phyloP scores from a whole-genome alignment of 805 yeast genomes.

The Teunomyces cretensis region DNA sequence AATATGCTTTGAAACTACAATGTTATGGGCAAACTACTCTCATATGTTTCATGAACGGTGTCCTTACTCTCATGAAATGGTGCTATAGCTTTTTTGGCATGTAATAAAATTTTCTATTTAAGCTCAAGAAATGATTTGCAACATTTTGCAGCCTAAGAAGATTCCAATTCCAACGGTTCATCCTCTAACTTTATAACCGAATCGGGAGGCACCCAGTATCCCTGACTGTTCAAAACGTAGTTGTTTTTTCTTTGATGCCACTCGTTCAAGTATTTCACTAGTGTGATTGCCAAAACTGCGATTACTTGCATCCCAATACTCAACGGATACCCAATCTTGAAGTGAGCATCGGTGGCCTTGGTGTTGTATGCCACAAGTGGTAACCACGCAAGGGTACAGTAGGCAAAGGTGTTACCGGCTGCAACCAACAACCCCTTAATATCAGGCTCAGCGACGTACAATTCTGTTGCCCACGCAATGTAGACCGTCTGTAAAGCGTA shows the following conservation, averaged over 20 bases:
- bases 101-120: no score
- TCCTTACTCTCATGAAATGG: no score
- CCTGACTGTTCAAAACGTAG: background rate
- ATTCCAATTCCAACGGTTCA: background rate
- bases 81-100: no score
- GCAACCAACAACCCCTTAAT: slow-evolving; percentile 4
- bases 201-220: background rate
- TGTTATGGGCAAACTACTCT: no score
- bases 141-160: background rate
- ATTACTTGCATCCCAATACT: slow-evolving; percentile 3
- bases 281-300: slow-evolving; percentile 1
- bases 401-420: slow-evolving; percentile 2
- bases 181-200: background rate
- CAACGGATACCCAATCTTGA: slow-evolving; percentile 2
- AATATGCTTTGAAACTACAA: no score
- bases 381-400: slow-evolving; percentile 3
- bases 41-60: no score
- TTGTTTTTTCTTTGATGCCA: background rate
- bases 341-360: background rate
- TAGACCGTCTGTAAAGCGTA: slow-evolving; percentile 1
- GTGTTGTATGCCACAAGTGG: slow-evolving; percentile 3
- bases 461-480: slow-evolving; percentile 3
- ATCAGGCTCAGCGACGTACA: background rate
- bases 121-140: background rate
- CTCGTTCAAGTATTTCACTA: background rate